Evolutionary conservation across 1,284 basidiomycete species (phyloP), one percentile per base, ranked within the genome.

Genomic region (Ustilago cynodontis): DNA sequence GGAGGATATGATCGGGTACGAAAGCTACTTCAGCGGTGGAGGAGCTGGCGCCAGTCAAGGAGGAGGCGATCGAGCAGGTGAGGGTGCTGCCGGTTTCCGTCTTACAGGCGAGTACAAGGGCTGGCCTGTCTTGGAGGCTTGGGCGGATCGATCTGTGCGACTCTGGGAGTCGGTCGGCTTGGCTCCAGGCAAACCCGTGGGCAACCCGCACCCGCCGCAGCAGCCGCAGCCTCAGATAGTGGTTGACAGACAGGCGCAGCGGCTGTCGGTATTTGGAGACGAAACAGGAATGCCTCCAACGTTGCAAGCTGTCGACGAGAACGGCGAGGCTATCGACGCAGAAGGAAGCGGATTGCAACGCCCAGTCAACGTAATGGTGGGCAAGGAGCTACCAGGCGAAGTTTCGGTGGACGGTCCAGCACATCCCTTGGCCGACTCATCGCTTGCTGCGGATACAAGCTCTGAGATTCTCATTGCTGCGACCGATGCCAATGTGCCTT

Each of bases 51-150:
- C 76, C 1, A 41, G 60, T 16, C 65, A 66, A n/a, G 83, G 83
- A n/a, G 78, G 81, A 9, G 80, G 80, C 10, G 81, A 85, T 29
- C 76, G 80, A 2, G 77, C 67, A 16, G 84, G 84, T n/a, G 81
- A 80, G 50, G 81, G 81, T 4, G 55, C 59, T 4, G 80, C 79
- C 7, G 80, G 70, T 14, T 85, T 85, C 73, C 61, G 71, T 20
- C 69, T 85, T 5, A 62, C 62, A 6, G 84, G 83, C 45, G 79
- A 82, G 41, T 84, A 85, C 75, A 75, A 77, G 53, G 80, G 79
- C 20, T 85, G 84, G 83, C 84, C 84, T 18, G 75, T 83, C 13
- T 62, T 85, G 24, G 84, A 85, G 49, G 80, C 82, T 28, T 85
- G 81, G 83, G 81, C 83, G n/a, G 84, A 85, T 57, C 77, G 80